phyloP scores from a whole-genome alignment of 192 early-diverging fungal species.

The Linnemannia elongata region DNA sequence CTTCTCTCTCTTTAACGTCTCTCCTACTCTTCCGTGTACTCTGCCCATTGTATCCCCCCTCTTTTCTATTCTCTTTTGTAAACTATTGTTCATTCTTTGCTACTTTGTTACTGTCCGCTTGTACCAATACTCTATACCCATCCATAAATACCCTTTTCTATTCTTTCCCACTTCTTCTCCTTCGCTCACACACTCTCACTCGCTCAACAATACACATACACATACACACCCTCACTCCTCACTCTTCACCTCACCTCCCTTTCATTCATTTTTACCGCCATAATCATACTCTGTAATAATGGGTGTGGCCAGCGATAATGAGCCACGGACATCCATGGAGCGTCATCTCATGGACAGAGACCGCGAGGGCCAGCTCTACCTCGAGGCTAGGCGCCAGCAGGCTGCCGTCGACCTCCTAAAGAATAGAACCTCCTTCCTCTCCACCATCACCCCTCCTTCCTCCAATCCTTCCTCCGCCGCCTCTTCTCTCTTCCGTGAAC shows the following conservation, averaged over 20 bases:
- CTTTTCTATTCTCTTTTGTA: background rate
- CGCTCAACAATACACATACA: background rate
- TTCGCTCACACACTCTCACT: background rate
- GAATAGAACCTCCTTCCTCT: constrained; percentile 56
- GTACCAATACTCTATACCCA: background rate
- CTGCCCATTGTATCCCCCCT: background rate
- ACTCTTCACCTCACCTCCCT: background rate
- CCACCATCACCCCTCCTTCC: constrained; percentile 55
- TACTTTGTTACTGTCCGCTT: background rate
- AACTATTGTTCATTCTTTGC: background rate
- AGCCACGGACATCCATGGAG: constrained; percentile 48
- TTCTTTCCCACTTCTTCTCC: background rate
- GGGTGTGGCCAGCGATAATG: constrained; percentile 32
- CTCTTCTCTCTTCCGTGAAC: constrained; percentile 46
- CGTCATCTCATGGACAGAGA: constrained; percentile 51
- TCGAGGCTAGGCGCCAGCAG: constrained; percentile 44
- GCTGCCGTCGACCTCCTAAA: constrained; percentile 30
- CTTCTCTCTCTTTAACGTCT: background rate
- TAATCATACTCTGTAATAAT: background rate
- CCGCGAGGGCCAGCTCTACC: constrained; percentile 47
- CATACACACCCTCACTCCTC: background rate
- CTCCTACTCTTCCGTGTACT: background rate
- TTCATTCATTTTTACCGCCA: background rate
- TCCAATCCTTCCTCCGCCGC: constrained; percentile 41
- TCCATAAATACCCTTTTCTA: background rate